phyloP scores from a whole-genome alignment of 2,329 filamentous ascomycete species.

The Fusarium sp. region DNA sequence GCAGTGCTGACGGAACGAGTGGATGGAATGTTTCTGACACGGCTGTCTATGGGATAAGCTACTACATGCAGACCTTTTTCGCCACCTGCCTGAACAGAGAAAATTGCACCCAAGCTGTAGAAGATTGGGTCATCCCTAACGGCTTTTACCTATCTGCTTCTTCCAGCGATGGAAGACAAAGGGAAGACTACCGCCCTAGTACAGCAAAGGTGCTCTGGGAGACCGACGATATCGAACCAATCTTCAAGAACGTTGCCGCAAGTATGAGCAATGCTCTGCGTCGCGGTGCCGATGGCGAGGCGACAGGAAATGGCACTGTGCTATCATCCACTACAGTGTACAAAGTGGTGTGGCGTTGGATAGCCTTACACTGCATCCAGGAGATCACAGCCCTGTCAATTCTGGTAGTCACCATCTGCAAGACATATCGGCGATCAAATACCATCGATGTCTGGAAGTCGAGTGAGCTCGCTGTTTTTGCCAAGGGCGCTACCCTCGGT shows the following conservation, averaged over 20 bases:
- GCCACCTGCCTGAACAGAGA: constrained; percentile 9
- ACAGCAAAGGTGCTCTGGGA: constrained; percentile 18
- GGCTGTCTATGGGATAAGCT: constrained; percentile 27
- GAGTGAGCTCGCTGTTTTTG: constrained; percentile 26
- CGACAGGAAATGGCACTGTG: not conserved
- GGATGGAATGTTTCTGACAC: constrained; percentile 20
- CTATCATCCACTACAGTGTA: constrained; percentile 18
- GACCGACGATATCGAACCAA: not conserved
- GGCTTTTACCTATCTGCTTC: constrained; percentile 16
- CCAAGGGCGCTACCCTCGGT: constrained; percentile 7
- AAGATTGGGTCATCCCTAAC: constrained; percentile 21
- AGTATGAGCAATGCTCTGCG: constrained; percentile 32
- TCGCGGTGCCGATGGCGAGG: constrained; percentile 1
- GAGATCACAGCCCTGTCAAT: constrained; percentile 12
- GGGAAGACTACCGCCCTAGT: constrained; percentile 13
- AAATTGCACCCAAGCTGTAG: constrained; percentile 19
- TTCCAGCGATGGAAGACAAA: not conserved
- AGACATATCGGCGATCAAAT: not conserved
- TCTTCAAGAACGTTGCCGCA: constrained; percentile 20
- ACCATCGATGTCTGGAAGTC: constrained; percentile 22
- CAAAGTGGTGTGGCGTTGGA: constrained; percentile 24
- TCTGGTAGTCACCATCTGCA: constrained; percentile 8
- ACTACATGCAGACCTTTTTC: constrained; percentile 26
- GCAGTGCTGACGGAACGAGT: not conserved
- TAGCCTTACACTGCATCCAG: constrained; percentile 14